Evolutionary conservation across 176 grass and related monocot species (phyloP), one percentile per base, ranked within the genome.

Genomic region (Tillandsia fasciculata): DNA sequence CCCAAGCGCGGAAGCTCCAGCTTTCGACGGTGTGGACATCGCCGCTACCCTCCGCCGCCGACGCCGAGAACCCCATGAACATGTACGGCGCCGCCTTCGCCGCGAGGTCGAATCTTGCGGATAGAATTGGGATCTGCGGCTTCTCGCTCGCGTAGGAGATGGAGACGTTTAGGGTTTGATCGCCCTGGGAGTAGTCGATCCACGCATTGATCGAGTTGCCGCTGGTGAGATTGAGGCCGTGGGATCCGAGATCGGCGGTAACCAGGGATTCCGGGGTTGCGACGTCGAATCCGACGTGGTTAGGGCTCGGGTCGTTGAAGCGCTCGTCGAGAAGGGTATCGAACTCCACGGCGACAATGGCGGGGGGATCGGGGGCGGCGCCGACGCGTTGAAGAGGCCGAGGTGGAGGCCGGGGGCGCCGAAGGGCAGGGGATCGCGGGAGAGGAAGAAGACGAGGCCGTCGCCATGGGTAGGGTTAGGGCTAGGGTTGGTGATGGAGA

Each of bases 1-100:
- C 75, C 48, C 22, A 68, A 2, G 76, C 75, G 47, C 58, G 79
- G 76, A 82, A 87, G 68, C 67, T 82, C 84, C 84, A 87, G 67
- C 76, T 79, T 49, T 79, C 71, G 79, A 87, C 29, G 63, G 63
- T 20, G 63, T 70, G 74, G 53, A 70, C 84, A 20, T 68, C 58
- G 75, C 26, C 47, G 61, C 20, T 86, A 8, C 48, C 57, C 56
- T 77, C 75, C 11, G 50, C 48, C 1, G 78, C 54, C 1, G 65
- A 68, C 11, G 81, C 79, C 67, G 78, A 28, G 64, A 87, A 78
- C 67, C 72, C 84, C 26, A 87, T 71, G 66, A 79, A 87, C 84
- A 87, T 82, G 79, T 24, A 24, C 24, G 24, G 24, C 24, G 24
- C 24, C 75, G 72, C 53, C 76, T 51, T 79, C 10, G 48, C 68